Percentiles rank a stretch among this genome's conserved stretches.
phyloP scores from a whole-genome alignment of 2,329 filamentous ascomycete genomes.

The Dissoconium aciculare region DNA sequence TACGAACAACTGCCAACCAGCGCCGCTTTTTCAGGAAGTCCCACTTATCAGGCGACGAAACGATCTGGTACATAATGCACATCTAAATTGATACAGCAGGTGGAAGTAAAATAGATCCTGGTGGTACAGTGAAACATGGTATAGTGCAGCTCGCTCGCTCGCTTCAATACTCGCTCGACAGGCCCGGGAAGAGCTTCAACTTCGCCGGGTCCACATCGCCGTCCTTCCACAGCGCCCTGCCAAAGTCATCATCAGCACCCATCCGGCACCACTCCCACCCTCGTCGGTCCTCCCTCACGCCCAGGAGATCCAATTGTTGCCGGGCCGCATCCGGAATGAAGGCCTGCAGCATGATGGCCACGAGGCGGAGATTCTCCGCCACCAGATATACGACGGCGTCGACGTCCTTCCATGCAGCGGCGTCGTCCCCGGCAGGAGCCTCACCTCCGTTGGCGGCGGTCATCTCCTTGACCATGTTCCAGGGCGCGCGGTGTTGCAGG shows the following conservation, averaged over 20 bases:
- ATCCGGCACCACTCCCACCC: conserved; percentile 46
- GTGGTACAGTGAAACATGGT: no score
- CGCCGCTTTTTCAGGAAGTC: no score
- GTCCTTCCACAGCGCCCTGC: conserved; percentile 25
- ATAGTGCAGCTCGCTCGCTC: no score
- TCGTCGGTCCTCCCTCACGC: conserved; percentile 50
- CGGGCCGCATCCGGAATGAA: conserved; percentile 71
- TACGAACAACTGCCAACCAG: no score
- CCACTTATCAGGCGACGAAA: no score
- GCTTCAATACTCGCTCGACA: conserved; percentile 9
- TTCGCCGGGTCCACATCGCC: conserved; percentile 22
- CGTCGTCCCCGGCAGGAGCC: conserved; percentile 9
- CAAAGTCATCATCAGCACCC: conserved; percentile 57
- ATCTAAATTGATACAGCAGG: no score
- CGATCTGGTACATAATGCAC: no score
- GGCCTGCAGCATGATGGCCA: conserved; percentile 74
- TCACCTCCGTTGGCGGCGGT: conserved; percentile 6
- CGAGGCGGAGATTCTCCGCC: conserved; percentile 63
- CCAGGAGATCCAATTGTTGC: conserved; percentile 60
- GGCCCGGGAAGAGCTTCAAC: conserved; percentile 36
- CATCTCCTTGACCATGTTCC: conserved; percentile 39
- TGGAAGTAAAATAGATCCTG: no score
- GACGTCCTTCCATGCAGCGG: conserved; percentile 28
- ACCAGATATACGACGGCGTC: conserved; percentile 52
- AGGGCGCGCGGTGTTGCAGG: conserved; percentile 51